Base-by-base conservation (phyloP, 1,284 basidiomycete genomes). In the Phlebopus sp. region DNA sequence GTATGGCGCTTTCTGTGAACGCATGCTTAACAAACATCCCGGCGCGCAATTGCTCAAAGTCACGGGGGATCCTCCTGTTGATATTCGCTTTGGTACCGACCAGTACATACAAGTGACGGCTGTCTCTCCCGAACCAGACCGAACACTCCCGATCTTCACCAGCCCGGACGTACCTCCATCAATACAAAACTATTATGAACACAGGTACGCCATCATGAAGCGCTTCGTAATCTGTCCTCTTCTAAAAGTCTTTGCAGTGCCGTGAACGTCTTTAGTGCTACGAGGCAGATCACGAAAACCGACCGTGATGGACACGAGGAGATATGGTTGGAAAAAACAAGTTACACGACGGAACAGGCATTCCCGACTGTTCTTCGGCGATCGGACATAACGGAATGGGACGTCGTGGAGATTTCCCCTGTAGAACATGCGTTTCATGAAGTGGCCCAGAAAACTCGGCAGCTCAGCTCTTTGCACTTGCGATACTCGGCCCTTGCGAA, bases 291-390 rank as follows among this genome's bases (percentile, higher is more conserved):
- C 45, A 75, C 77, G 46, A 85, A 84, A 63, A 62, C 72, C 4
- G 77, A 76, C 46, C 70, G 75, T 19, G 80, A 86, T 47, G 82
- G 81, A 17, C 71, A 72, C n/a, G 83, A 86, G 58, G 86, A 93
- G 64, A 69, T 78, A 1, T 97, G 93, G 93, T 72, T 87, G 1
- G 92, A 97, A 64, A 97, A 95, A 74, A 90, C 86, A 0, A 86
- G 83, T 53, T 81, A 87, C 59, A 90, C 82, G 0, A 92, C 91
- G 2, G 92, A 95, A 64, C 92, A 96, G 57, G 78, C 83, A 0
- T 92, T 99, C 69, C 96, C 96, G 0, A 94, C 92, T 0, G 89
- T 98, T 3, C 77, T 98, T 31, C 84, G 90, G 36, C 81, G 96
- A 14, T 94, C 92, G 5, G 93, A 97, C 62, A 82, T 98, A 25